Percentiles rank a stretch among this genome's conserved stretches.
Conservation (phyloP, 2,329 filamentous ascomycete species). For the Geosmithia morbida region DNA sequence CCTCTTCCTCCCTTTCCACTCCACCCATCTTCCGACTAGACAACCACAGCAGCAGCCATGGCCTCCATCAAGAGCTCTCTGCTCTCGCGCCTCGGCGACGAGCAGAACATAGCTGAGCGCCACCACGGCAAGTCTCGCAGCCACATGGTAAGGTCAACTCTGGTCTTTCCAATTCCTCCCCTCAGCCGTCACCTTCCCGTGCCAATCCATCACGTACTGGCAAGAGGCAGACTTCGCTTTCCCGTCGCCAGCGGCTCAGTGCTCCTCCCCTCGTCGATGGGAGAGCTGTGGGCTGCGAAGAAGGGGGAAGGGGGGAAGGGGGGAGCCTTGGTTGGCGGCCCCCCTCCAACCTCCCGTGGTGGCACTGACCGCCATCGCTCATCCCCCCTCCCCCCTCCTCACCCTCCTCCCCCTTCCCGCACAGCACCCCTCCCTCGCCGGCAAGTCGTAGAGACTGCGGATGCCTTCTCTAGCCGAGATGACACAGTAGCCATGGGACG, state of each 20-base stretch:
- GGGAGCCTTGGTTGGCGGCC: background rate
- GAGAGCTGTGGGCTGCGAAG: background rate
- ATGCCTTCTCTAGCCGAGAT: background rate
- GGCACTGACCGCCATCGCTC: background rate
- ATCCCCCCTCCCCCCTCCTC: background rate
- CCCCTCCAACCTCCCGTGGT: background rate
- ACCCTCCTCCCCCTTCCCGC: background rate
- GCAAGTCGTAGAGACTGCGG: background rate
- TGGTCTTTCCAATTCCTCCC: constrained; percentile 1
- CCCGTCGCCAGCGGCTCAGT: background rate
- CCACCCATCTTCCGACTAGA: background rate
- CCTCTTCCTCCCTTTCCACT: background rate
- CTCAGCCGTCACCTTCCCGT: background rate
- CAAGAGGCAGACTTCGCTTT: background rate
- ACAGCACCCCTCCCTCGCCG: background rate
- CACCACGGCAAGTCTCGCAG: constrained; percentile 78
- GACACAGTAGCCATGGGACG: background rate
- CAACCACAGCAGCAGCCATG: constrained; percentile 30
- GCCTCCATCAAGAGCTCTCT: constrained; percentile 62
- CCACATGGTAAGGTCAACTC: constrained; percentile 55
- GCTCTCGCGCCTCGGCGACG: constrained; percentile 69
- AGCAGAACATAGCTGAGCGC: constrained; percentile 31
- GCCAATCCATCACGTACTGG: background rate
- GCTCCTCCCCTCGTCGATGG: background rate
- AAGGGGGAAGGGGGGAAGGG: no score